Base-by-base conservation (phyloP, 2,329 filamentous ascomycete species). In the Ascochyta pisi region DNA sequence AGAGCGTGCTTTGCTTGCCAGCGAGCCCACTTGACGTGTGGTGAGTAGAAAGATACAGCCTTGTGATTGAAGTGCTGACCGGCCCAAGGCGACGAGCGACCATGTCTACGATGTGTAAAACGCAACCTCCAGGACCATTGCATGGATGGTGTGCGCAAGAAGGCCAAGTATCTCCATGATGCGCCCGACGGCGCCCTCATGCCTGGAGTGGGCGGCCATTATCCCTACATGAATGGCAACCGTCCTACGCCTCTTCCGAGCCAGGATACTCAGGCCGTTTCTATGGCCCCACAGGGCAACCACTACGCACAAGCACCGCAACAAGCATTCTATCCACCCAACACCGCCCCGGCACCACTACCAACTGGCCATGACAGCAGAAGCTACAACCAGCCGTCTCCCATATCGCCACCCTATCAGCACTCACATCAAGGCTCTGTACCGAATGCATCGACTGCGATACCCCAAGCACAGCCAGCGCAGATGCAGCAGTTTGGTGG, bases 81-180 rank as follows among this genome's bases (percentile, higher is more conserved):
- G 29, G 12, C 29, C 29, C 27, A 71, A 98, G 95, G 94, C 69
- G 95, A 99, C 75, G 94, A 99, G 76, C 86, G 95, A 66, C 95
- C 95, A 49, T 99, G 95, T 74, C 87, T 92, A 71, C 84, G 95
- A 70, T 99, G 95, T 76, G 92, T 98, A 67, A 97, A 97, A 77
- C 89, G 95, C 67, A 91, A 92, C 41, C 85, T 98, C 22, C 90
- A 92, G 69, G 92, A 96, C 74, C 87, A 87, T 58, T 99, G 95
- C 72, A 92, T 96, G 76, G 95, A 99, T 73, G 95, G 95, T 50
- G 92, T 98, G 47, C 89, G 95, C 61, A 99, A 99, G 78, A 99
- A 98, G 83, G 95, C 95, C 48, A 99, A 99, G 77, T 99, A 99
- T 76, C 89, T 99, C 53, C 93, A 98, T 72, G 95, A 98, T 82